These are phyloP conservation scores for Serendipita sp. DNA, from an alignment of 768 basidiomycete genomes.

Conservation along the genomic window DNA sequence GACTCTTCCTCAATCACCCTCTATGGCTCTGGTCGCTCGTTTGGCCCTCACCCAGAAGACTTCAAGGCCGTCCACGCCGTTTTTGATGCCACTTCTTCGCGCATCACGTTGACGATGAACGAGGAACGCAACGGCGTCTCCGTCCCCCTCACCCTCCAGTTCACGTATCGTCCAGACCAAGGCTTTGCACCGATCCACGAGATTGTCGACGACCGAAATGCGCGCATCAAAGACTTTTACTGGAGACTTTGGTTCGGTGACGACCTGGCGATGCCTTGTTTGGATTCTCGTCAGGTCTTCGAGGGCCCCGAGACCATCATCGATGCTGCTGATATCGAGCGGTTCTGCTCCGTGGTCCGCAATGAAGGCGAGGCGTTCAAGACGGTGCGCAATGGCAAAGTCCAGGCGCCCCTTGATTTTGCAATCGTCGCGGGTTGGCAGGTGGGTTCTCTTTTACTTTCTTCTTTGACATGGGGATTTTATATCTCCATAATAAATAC, in stretches of 20 bases:
- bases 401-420: conserved; percentile 95
- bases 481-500: not conserved
- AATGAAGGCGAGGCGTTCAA: conserved; percentile 90
- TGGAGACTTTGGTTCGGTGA: conserved; percentile 98
- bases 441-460: conserved; percentile 32
- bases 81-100: conserved; percentile 34
- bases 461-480: not conserved
- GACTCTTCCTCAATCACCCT: conserved; percentile 45
- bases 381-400: conserved; percentile 43
- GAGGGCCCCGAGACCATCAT: conserved; percentile 76
- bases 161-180: conserved; percentile 73
- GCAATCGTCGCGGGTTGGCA: conserved; percentile 98
- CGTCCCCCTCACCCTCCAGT: conserved; percentile 69
- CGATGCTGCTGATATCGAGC: conserved; percentile 58
- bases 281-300: conserved; percentile 70
- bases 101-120: conserved; percentile 58
- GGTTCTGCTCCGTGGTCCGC: conserved; percentile 85
- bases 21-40: conserved; percentile 68
- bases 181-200: conserved; percentile 92
- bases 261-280: conserved; percentile 54
- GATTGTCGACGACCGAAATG: conserved; percentile 64
- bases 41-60: conserved; percentile 47
- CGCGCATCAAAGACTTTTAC: conserved; percentile 91
- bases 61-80: conserved; percentile 76
- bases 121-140: conserved; percentile 68